These are phyloP conservation scores for Poterioochromonas sp. DNA, from an alignment of 352 stramenopile genomes.

Conservation along the genomic window DNA sequence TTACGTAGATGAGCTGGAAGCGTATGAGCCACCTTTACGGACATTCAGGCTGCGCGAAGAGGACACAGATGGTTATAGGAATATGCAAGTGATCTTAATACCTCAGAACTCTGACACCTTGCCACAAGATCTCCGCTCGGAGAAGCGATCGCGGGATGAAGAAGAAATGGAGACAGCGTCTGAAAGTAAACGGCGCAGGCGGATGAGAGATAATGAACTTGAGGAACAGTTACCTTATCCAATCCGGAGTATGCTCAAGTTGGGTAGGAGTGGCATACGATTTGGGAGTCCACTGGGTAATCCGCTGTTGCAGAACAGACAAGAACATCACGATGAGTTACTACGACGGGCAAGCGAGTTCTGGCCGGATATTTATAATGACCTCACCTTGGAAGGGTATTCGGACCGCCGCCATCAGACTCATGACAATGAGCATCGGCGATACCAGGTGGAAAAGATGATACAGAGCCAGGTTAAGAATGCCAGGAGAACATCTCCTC, in stretches of 20 bases:
- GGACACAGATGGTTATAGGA: slow-evolving; percentile 28
- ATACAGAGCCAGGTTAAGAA: slow-evolving; percentile 30
- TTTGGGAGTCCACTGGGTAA: slow-evolving; percentile 30
- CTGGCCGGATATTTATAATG: slow-evolving; percentile 31
- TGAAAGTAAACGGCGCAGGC: slow-evolving; percentile 28
- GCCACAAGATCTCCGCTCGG: slow-evolving; percentile 27
- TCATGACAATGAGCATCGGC: slow-evolving; percentile 28
- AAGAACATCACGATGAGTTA: slow-evolving; percentile 27
- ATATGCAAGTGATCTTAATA: slow-evolving; percentile 32
- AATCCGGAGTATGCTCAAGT: slow-evolving; percentile 28
- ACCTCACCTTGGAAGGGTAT: slow-evolving; percentile 30
- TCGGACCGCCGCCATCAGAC: background rate
- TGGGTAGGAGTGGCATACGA: slow-evolving; percentile 31
- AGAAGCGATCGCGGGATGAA: slow-evolving; percentile 25
- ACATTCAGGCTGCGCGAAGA: slow-evolving; percentile 29
- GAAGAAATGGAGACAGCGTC: slow-evolving; percentile 25
- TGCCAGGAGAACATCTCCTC: slow-evolving; percentile 10
- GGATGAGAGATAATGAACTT: slow-evolving; percentile 31
- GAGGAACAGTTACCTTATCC: slow-evolving; percentile 29
- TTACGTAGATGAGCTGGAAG: slow-evolving; percentile 30
- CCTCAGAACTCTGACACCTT: slow-evolving; percentile 29
- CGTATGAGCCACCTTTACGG: slow-evolving; percentile 29
- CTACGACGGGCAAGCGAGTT: slow-evolving; percentile 18
- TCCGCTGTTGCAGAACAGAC: slow-evolving; percentile 23
- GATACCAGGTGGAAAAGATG: slow-evolving; percentile 18